These are phyloP conservation scores for Actinomortierella wolfii DNA, from an alignment of 371 early-diverging fungal genomes.

Conservation along the genomic window DNA sequence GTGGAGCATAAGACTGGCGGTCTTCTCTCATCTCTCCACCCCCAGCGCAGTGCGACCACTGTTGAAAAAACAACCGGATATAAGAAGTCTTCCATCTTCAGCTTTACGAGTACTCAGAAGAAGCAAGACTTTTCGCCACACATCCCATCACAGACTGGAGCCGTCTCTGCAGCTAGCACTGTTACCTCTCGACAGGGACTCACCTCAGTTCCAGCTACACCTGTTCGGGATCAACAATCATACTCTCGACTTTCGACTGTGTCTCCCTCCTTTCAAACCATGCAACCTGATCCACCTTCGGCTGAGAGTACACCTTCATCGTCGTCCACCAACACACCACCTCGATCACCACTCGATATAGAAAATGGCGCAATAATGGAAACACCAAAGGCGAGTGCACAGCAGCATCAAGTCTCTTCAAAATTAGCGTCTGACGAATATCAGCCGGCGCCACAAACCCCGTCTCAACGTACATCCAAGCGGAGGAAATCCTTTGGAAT, in stretches of 20 bases:
- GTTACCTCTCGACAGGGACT: not conserved
- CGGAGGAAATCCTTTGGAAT: constrained; percentile 30
- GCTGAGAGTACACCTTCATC: constrained; percentile 22
- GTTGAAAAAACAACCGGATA: not conserved
- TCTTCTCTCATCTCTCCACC: not conserved
- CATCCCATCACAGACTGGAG: not conserved
- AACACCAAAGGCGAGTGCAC: not conserved
- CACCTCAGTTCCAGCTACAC: constrained; percentile 4
- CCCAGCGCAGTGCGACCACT: not conserved
- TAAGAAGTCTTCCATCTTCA: too few species aligned
- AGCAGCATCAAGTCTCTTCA: not conserved
- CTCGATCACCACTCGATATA: constrained; percentile 24
- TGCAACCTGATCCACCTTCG: constrained; percentile 33
- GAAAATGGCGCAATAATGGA: not conserved
- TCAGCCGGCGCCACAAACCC: too few species aligned
- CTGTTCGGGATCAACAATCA: too few species aligned
- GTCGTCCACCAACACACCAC: constrained; percentile 19
- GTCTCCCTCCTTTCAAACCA: constrained; percentile 34
- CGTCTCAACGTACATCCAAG: constrained; percentile 4
- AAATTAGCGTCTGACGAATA: not conserved
- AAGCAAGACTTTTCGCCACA: too few species aligned
- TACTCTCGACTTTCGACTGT: constrained; percentile 5
- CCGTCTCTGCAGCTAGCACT: not conserved
- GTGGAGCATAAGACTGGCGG: not conserved
- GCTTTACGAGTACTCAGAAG: too few species aligned